These are phyloP conservation scores for Microdochium paspali DNA, from an alignment of 2,329 filamentous ascomycete genomes.

Conservation along the genomic window DNA sequence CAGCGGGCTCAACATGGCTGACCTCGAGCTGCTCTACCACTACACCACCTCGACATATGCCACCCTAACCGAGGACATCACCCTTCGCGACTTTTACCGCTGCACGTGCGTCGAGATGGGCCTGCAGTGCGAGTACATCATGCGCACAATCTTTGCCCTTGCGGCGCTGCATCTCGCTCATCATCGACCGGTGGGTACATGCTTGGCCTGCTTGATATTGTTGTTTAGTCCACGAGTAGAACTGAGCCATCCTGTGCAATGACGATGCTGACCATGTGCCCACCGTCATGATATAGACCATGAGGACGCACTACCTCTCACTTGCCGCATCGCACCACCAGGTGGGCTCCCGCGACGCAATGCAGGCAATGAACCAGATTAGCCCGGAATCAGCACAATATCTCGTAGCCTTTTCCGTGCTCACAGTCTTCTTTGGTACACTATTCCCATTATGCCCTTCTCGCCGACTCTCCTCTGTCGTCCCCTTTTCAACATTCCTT, in stretches of 20 bases:
- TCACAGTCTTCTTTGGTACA: not conserved
- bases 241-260: too few species aligned
- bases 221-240: too few species aligned
- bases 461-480: too few species aligned
- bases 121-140: constrained; percentile 24
- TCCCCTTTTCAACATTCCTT: too few species aligned
- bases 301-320: constrained; percentile 17
- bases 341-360: constrained; percentile 4
- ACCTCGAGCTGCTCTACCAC: constrained; percentile 31
- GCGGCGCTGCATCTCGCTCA: constrained; percentile 26
- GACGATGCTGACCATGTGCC: too few species aligned
- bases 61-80: constrained; percentile 21
- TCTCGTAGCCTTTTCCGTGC: not conserved
- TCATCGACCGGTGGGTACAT: constrained; percentile 14
- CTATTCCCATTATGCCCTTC: too few species aligned
- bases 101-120: constrained; percentile 24
- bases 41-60: constrained; percentile 26
- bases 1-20: constrained; percentile 15
- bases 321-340: constrained; percentile 22
- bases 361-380: not conserved
- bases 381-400: not conserved
- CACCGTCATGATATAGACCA: constrained; percentile 1
- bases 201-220: too few species aligned
- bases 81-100: constrained; percentile 23
- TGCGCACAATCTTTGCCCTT: constrained; percentile 26